A percentile compares a stretch with the other conserved stretches of the same genome.
These are phyloP conservation scores for Colletotrichum sp. DNA, from an alignment of 2,329 filamentous ascomycete species.

Conservation along the genomic window DNA sequence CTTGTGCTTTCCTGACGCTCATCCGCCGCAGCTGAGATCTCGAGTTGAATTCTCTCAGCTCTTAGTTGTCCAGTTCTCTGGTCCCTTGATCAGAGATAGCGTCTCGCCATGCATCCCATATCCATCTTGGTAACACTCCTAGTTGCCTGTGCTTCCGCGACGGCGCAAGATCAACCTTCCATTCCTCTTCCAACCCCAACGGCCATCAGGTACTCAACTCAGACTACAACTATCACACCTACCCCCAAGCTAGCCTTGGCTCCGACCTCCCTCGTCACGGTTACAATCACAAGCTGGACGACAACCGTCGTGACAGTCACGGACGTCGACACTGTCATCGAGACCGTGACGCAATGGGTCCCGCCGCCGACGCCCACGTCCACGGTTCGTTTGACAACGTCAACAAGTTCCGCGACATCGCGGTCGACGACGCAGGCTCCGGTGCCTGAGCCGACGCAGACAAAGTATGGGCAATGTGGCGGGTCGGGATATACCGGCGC, in stretches of 20 bases:
- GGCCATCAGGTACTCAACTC: background rate
- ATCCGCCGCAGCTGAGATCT: too few relatives aligned
- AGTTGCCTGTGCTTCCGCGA: background rate
- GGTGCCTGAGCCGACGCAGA: constrained; percentile 8
- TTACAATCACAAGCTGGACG: constrained; percentile 11
- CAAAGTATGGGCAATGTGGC: constrained; percentile 18
- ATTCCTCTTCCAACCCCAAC: background rate
- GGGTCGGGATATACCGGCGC: constrained; percentile 5
- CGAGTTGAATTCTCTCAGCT: background rate
- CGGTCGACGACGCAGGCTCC: constrained; percentile 3
- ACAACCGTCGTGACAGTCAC: constrained; percentile 4
- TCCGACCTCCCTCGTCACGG: background rate
- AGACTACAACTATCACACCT: background rate
- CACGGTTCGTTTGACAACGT: background rate
- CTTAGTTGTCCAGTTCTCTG: background rate
- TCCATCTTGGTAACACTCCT: background rate
- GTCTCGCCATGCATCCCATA: background rate
- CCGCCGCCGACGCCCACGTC: background rate
- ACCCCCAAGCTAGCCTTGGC: background rate
- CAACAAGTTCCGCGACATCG: background rate
- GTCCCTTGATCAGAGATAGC: background rate
- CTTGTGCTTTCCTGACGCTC: background rate
- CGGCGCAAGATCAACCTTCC: constrained; percentile 3
- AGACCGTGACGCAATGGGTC: constrained; percentile 14
- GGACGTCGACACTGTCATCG: constrained; percentile 1